Conservation (phyloP, 306 rosid genomes). For the Vigna nakashimae region DNA sequence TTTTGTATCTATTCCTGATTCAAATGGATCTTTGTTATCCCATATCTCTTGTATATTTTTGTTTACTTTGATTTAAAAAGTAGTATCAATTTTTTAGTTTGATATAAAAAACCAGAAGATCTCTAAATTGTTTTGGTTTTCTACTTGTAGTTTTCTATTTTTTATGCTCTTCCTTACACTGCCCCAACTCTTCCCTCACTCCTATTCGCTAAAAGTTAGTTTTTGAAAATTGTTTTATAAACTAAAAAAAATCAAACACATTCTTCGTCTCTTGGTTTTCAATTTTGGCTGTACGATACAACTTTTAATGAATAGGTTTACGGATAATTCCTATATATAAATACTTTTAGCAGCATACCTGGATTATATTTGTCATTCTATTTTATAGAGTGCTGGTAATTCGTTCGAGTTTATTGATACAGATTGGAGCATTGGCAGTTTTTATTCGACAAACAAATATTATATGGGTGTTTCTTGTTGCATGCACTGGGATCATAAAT, state of each 20-base stretch:
- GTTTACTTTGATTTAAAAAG: background rate
- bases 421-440: slow-evolving; percentile 83
- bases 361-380: slow-evolving; percentile 14
- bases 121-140: slow-evolving; percentile 4
- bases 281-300: background rate
- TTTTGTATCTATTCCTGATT: slow-evolving; percentile 6
- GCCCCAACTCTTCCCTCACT: background rate
- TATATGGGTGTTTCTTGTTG: slow-evolving; percentile 85
- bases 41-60: background rate
- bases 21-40: slow-evolving; percentile 1
- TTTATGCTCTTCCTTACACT: background rate
- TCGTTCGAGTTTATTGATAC: slow-evolving; percentile 42
- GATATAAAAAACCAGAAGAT: background rate
- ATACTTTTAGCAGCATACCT: background rate
- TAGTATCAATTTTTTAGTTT: background rate
- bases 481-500: slow-evolving; percentile 74
- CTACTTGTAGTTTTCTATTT: background rate
- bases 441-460: slow-evolving; percentile 89
- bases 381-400: slow-evolving; percentile 31
- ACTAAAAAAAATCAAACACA: background rate
- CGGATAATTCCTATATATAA: background rate
- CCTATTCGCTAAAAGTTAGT: background rate
- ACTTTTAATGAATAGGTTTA: slow-evolving; percentile 2
- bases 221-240: background rate
- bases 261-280: slow-evolving; percentile 1